phyloP scores from a whole-genome alignment of 331 rosid species.

The Spiraea crenata region DNA sequence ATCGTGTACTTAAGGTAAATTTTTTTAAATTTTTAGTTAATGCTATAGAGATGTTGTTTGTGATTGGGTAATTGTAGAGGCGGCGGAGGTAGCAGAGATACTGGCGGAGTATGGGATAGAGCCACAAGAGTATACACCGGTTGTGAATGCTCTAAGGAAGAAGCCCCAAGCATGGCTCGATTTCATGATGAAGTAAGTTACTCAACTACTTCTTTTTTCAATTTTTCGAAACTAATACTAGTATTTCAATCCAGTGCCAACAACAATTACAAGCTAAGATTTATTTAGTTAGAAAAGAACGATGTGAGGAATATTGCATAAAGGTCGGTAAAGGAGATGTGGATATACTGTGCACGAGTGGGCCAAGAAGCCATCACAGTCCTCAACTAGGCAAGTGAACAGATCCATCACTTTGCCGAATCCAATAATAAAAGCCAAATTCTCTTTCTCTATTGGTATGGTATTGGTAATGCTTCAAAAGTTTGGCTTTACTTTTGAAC shows the following conservation, averaged over 20 bases:
- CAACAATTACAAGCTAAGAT: too few relatives aligned
- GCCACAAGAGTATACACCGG: conserved; percentile 78
- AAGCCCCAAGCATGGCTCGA: conserved; percentile 92
- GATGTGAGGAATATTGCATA: too few relatives aligned
- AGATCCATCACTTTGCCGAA: background rate
- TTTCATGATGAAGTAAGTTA: conserved; percentile 91
- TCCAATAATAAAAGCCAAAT: conserved; percentile 5
- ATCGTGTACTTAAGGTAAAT: too few relatives aligned
- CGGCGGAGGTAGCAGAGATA: conserved; percentile 83
- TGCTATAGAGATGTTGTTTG: too few relatives aligned
- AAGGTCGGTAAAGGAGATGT: too few relatives aligned
- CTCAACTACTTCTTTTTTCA: background rate
- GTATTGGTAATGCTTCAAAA: background rate
- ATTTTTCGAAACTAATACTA: too few relatives aligned
- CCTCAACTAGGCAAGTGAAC: background rate
- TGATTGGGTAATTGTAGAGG: conserved; percentile 48
- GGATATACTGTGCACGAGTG: too few relatives aligned
- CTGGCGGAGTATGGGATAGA: conserved; percentile 66
- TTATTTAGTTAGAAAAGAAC: too few relatives aligned
- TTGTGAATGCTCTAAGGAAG: conserved; percentile 71
- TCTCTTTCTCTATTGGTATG: background rate
- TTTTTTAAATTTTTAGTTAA: too few relatives aligned
- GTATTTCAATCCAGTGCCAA: too few relatives aligned
- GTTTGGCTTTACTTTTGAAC: conserved; percentile 19
- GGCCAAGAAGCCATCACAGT: background rate